Evolutionary conservation across 108 stramenopile species (phyloP), one percentile per base, ranked within the genome.

Genomic region (Fragilariopsis cylindrus): DNA sequence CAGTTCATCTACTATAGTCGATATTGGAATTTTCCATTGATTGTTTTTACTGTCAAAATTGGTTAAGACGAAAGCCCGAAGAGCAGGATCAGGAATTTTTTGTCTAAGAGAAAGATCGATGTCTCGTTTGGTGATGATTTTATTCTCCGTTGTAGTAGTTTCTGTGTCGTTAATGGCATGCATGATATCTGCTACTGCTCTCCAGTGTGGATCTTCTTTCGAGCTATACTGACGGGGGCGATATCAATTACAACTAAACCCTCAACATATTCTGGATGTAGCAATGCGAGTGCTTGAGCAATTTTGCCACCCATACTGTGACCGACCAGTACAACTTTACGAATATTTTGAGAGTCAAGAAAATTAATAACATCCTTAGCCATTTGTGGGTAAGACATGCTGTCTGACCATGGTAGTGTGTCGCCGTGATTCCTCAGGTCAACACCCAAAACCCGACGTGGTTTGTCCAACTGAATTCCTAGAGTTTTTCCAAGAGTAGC

Each of bases 271-370:
- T 92, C 81, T 0, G 96, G 96, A 70, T 95, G 77, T 71, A 87
- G 60, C 58, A 98, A 73, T 18, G 95, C 96, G 43, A 90, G 66
- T 30, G 87, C 82, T 72, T 89, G 83, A 30, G 92, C 93, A 7
- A 96, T 94, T 81, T 98, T 98, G 19, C 97, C 98, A 12, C 98
- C 98, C 96, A 98, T 96, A 65, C 78, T 82, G 71, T 98, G 98
- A 8, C 97, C 98, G 7, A 97, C 84, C 40, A 98, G 42, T 4
- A 93, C 79, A 12, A 82, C 92, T 45, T 88, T 76, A 0, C 82
- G 73, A 18, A 92, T 69, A 3, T 80, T 69, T 48, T 83, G 80
- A 48, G 68, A 66, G 44, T 94, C 82, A 74, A 97, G 65, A 57
- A 94, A 89, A 16, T 82, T 72, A 30, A 91, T 39, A 3, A 97